A percentile compares a stretch with the other conserved stretches of the same genome.
phyloP scores from a whole-genome alignment of 257 asterid species.

The Verbascum thapsus region DNA sequence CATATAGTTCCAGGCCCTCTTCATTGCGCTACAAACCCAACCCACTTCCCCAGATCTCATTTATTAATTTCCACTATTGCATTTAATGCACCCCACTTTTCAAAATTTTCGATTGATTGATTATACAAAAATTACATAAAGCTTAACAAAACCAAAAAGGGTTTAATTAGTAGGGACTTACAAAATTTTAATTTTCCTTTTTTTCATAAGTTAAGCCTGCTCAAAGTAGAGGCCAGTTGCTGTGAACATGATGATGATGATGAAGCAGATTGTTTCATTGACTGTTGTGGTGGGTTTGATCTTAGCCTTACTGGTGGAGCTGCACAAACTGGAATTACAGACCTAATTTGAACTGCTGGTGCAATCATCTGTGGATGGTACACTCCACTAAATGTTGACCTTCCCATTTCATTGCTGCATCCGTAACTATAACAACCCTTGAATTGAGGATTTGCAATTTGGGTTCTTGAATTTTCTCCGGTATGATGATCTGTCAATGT shows the following conservation, averaged over 20 bases:
- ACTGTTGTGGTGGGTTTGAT: neutral
- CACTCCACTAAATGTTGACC: slow-evolving; percentile 21
- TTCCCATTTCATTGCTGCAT: slow-evolving; percentile 20
- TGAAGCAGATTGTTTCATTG: no score
- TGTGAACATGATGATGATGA: slow-evolving; percentile 26
- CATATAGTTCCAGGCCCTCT: no score
- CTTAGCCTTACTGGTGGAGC: slow-evolving; percentile 41
- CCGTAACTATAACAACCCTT: slow-evolving; percentile 22
- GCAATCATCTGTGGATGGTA: slow-evolving; percentile 41
- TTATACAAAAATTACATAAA: no score
- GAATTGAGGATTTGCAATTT: neutral
- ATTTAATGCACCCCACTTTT: no score
- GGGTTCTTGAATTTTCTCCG: neutral
- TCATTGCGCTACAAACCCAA: no score
- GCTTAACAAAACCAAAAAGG: slow-evolving; percentile 13
- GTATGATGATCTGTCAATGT: neutral
- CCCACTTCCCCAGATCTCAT: slow-evolving; percentile 30
- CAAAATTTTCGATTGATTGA: no score
- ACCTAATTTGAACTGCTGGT: slow-evolving; percentile 62
- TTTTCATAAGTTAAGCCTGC: slow-evolving; percentile 40
- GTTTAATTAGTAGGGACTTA: slow-evolving; percentile 21
- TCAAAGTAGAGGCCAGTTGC: slow-evolving; percentile 33
- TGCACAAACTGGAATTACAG: slow-evolving; percentile 59
- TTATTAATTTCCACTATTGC: slow-evolving; percentile 30
- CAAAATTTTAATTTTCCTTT: slow-evolving; percentile 12